A percentile compares a stretch with the other conserved stretches of the same genome.
These are phyloP conservation scores for Suillus sp. DNA, from an alignment of 768 basidiomycete genomes.

Conservation along the genomic window DNA sequence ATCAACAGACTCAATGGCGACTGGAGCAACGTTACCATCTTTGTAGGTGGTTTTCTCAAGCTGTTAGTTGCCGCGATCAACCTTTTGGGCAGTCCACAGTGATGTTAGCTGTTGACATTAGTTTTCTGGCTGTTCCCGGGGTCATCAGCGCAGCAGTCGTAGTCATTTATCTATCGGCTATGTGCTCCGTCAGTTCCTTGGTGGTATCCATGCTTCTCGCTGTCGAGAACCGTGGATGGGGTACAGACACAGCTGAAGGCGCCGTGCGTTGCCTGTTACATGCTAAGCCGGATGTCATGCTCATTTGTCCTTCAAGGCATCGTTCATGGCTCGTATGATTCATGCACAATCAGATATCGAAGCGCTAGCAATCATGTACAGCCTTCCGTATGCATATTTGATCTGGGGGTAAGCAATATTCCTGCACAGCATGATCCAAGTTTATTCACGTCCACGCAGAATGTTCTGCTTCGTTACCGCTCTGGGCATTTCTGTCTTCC, in stretches of 20 bases:
- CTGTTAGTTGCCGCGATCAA: not conserved
- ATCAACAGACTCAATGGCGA: conserved; percentile 11
- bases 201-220: conserved; percentile 38
- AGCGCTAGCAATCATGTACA: conserved; percentile 34
- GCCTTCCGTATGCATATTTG: conserved; percentile 34
- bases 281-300: not conserved
- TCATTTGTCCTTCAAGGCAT: not conserved
- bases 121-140: conserved; percentile 52
- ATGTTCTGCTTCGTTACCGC: conserved; percentile 17
- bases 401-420: conserved; percentile 29
- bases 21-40: conserved; percentile 13
- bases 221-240: conserved; percentile 37
- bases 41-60: not conserved
- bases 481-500: conserved; percentile 10
- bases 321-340: conserved; percentile 25
- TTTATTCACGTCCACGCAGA: not conserved
- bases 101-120: conserved; percentile 52
- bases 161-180: conserved; percentile 39
- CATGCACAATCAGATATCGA: conserved; percentile 25
- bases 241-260: conserved; percentile 24
- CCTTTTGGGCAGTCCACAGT: conserved; percentile 43
- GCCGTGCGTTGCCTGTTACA: conserved; percentile 28
- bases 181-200: conserved; percentile 37
- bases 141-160: conserved; percentile 31
- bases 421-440: not conserved